These are phyloP conservation scores for Casuarina cunninghamiana DNA, from an alignment of 306 rosid species.

Conservation along the genomic window DNA sequence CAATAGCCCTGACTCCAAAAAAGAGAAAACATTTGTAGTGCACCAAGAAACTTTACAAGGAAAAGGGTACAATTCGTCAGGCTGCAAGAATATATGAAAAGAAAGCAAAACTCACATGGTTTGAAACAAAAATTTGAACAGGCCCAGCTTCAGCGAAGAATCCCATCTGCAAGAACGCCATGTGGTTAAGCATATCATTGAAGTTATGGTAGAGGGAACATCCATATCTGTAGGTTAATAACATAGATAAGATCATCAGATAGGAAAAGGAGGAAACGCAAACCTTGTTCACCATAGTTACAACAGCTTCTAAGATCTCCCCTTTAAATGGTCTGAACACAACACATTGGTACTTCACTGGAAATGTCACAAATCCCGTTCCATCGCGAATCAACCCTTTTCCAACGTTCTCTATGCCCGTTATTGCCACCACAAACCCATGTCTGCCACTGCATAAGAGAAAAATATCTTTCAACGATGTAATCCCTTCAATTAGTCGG, in stretches of 20 bases:
- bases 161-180: slow-evolving; percentile 68
- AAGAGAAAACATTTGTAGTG: not conserved
- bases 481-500: slow-evolving; percentile 6
- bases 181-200: slow-evolving; percentile 6
- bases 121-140: slow-evolving; percentile 94
- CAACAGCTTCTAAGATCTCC: slow-evolving; percentile 95
- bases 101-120: slow-evolving; percentile 60
- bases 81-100: slow-evolving; percentile 5
- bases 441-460: slow-evolving; percentile 74
- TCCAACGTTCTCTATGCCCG: slow-evolving; percentile 86
- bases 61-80: not conserved
- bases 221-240: slow-evolving; percentile 1
- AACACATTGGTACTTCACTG: slow-evolving; percentile 95
- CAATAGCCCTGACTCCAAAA: not conserved
- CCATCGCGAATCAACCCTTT: slow-evolving; percentile 92
- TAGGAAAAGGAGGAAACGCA: not conserved
- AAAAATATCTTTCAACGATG: slow-evolving; percentile 15
- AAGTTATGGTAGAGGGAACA: not conserved
- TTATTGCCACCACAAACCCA: slow-evolving; percentile 95
- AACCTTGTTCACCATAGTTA: slow-evolving; percentile 97
- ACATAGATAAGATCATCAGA: not conserved
- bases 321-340: slow-evolving; percentile 96
- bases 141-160: slow-evolving; percentile 99
- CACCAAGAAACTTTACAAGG: not conserved
- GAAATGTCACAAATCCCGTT: slow-evolving; percentile 93